phyloP scores from a whole-genome alignment of 2,329 filamentous ascomycete genomes.

The Sporothrix brasiliensis region DNA sequence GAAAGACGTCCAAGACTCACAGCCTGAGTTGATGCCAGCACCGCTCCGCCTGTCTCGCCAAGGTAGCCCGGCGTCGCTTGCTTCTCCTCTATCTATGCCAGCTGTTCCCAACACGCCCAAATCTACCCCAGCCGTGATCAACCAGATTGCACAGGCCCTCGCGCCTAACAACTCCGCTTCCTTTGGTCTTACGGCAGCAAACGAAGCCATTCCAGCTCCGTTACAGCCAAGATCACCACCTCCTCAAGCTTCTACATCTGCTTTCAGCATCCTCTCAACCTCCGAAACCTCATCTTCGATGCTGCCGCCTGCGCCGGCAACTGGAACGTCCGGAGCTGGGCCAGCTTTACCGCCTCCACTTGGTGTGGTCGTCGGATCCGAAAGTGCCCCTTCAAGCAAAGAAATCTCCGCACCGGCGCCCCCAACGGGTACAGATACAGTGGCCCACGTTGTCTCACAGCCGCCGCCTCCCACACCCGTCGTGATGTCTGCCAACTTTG shows the following conservation, averaged over 20 bases:
- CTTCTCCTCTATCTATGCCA: neutral
- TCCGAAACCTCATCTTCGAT: neutral
- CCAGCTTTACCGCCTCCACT: neutral
- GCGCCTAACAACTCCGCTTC: neutral
- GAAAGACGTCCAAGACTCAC: neutral
- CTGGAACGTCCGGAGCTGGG: neutral
- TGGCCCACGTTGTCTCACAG: neutral
- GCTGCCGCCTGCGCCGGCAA: neutral
- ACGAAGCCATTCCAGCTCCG: slow-evolving; percentile 25
- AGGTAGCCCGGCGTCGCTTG: neutral
- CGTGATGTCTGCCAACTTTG: slow-evolving; percentile 23
- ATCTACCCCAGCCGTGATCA: neutral
- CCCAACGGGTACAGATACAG: neutral
- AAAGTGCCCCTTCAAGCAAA: neutral
- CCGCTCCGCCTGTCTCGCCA: slow-evolving; percentile 24
- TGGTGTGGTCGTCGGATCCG: neutral
- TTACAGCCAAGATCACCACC: slow-evolving; percentile 25
- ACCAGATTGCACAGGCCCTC: neutral
- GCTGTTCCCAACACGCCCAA: slow-evolving; percentile 7
- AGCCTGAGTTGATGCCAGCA: slow-evolving; percentile 26
- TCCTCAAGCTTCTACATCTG: neutral
- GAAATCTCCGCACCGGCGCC: neutral
- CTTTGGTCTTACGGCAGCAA: neutral
- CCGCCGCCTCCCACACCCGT: neutral
- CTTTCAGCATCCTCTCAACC: slow-evolving; percentile 10